Percentiles rank a stretch among this genome's conserved stretches.
phyloP scores from a whole-genome alignment of 75 land plant genomes.

The Chamaecyparis obtusa region DNA sequence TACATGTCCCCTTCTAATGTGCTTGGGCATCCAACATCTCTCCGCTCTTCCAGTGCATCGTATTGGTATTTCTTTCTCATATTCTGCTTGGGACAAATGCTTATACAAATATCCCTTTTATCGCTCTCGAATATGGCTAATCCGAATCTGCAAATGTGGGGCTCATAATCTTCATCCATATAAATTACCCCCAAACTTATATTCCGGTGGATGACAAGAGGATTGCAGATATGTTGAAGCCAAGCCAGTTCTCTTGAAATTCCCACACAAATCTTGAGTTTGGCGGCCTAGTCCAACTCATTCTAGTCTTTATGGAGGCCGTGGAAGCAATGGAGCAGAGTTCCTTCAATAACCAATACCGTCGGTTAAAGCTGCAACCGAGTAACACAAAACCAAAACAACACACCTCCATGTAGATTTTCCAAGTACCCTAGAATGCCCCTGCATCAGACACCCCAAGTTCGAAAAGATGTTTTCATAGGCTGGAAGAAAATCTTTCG shows the following conservation, averaged over 20 bases:
- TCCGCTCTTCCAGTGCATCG: constrained; percentile 80
- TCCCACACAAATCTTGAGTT: constrained; percentile 74
- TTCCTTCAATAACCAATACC: too few relatives aligned
- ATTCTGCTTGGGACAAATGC: too few relatives aligned
- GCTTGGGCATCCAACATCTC: constrained; percentile 66
- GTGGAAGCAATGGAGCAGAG: too few relatives aligned
- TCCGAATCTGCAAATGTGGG: constrained; percentile 86
- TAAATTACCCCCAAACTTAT: constrained; percentile 73
- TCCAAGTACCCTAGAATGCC: too few relatives aligned
- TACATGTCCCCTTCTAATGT: constrained; percentile 92
- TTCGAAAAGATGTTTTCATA: too few relatives aligned
- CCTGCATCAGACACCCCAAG: too few relatives aligned
- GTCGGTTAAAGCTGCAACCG: too few relatives aligned
- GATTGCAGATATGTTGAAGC: constrained; percentile 93
- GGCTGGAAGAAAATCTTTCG: too few relatives aligned
- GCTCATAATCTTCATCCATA: constrained; percentile 75
- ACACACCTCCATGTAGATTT: too few relatives aligned
- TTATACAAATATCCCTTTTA: constrained; percentile 19
- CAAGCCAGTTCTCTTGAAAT: constrained; percentile 81
- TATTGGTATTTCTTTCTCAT: constrained; percentile 57
- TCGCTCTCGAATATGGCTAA: constrained; percentile 85
- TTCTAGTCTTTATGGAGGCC: constrained; percentile 8
- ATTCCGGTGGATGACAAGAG: constrained; percentile 78
- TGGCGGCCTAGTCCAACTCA: constrained; percentile 60
- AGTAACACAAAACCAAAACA: too few relatives aligned